Evolutionary conservation across 257 asterid genomes (phyloP).

Genomic region (Rubia yunnanensis): DNA sequence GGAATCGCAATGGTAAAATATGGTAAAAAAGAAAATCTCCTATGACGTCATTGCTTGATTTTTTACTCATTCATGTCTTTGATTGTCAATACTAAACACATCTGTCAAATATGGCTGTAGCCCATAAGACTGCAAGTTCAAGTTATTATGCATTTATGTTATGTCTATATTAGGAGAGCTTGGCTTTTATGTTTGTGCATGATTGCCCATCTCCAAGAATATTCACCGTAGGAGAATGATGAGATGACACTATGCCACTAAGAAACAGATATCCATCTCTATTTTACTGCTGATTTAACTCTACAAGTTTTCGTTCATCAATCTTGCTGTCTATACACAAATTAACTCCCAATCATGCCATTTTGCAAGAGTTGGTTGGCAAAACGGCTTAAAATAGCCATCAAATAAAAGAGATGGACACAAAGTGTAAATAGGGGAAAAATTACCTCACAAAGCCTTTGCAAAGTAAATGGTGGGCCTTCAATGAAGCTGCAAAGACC

Average conservation of each 20-base stretch:
- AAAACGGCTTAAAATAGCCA: too few relatives aligned
- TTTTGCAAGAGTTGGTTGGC: too few relatives aligned
- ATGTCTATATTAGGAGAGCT: constrained; percentile 60
- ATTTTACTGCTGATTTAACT: neutral
- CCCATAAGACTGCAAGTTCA: neutral
- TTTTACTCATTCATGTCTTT: neutral
- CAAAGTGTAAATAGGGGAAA: neutral
- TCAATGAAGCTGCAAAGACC: constrained; percentile 74
- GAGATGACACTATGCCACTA: constrained; percentile 96
- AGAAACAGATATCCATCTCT: constrained; percentile 68
- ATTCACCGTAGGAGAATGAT: constrained; percentile 94
- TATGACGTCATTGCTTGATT: neutral
- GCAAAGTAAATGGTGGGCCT: constrained; percentile 97
- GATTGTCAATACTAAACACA: neutral
- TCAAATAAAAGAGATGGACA: neutral
- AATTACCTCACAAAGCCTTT: constrained; percentile 89
- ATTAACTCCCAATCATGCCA: neutral
- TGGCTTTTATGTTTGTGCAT: constrained; percentile 99
- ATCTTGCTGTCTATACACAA: neutral
- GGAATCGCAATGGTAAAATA: too few relatives aligned
- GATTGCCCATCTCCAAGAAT: constrained; percentile 92
- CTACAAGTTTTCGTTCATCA: neutral
- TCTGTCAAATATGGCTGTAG: neutral
- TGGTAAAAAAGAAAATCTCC: too few relatives aligned
- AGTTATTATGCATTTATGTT: neutral